phyloP scores from a whole-genome alignment of 2,329 filamentous ascomycete species.

The Alternaria brassicae region DNA sequence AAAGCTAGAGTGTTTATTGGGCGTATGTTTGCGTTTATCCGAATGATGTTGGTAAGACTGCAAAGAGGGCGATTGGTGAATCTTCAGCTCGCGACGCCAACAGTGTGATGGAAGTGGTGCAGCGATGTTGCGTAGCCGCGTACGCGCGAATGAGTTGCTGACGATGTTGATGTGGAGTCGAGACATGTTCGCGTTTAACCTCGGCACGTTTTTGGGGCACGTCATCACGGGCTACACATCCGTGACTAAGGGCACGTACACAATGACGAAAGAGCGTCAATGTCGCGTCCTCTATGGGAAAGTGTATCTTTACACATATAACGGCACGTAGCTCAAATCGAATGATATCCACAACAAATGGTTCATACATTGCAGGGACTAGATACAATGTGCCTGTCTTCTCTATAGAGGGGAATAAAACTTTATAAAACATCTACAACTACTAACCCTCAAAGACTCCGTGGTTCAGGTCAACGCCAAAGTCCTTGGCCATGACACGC shows the following conservation, averaged over 20 bases:
- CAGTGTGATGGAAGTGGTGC: not conserved
- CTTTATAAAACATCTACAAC: not conserved
- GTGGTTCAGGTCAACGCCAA: conserved; percentile 89
- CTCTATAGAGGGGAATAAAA: not conserved
- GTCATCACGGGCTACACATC: conserved; percentile 8
- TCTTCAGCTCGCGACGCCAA: not conserved
- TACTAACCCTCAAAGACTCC: conserved; percentile 81
- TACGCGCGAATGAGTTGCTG: not conserved
- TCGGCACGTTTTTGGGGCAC: conserved; percentile 18
- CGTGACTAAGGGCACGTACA: not conserved
- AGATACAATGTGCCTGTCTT: not conserved
- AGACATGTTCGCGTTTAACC: conserved; percentile 15
- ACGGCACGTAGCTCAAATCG: not conserved
- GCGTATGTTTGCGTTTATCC: not conserved
- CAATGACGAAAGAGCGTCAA: not conserved
- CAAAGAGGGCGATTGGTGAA: not conserved
- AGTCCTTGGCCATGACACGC: conserved; percentile 86
- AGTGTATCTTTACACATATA: not conserved
- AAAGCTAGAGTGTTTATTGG: not conserved
- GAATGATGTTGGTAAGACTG: not conserved
- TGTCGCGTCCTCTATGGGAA: not conserved
- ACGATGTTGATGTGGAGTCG: not conserved
- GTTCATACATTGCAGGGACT: not conserved
- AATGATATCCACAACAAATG: not conserved
- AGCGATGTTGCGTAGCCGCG: not conserved